phyloP scores from a whole-genome alignment of 78 protist genomes.

The Planoprotostelium fungivorum region DNA sequence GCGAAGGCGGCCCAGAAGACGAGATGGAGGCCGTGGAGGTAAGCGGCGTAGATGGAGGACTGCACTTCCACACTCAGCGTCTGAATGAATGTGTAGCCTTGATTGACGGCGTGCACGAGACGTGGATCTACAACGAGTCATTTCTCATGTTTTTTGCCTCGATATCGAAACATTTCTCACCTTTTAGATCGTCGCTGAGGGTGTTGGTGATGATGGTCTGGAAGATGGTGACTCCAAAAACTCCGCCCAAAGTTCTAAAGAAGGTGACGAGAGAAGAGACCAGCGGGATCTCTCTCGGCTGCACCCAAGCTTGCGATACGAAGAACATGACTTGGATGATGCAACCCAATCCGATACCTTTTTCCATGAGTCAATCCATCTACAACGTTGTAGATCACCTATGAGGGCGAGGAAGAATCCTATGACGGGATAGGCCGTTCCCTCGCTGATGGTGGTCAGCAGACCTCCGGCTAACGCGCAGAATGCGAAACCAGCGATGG shows the following conservation, averaged over 20 bases:
- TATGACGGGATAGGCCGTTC: neutral
- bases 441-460: neutral
- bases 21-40: neutral
- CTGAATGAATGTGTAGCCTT: neutral
- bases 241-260: conserved; percentile 66
- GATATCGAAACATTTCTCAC: neutral
- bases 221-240: conserved; percentile 42
- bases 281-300: conserved; percentile 14
- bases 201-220: conserved; percentile 27
- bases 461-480: neutral
- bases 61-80: neutral
- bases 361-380: neutral
- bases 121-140: too few relatives aligned
- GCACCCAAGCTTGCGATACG: conserved; percentile 28
- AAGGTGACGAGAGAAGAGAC: conserved; percentile 45
- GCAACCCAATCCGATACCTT: conserved; percentile 55
- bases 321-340: conserved; percentile 51
- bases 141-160: neutral
- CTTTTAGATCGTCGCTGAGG: conserved; percentile 3
- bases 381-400: neutral
- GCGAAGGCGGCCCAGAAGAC: neutral
- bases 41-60: neutral
- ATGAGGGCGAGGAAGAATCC: neutral
- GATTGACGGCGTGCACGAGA: neutral
- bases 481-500: neutral